Base-by-base conservation (phyloP, 2,329 filamentous ascomycete species). In the Aspergillus melleus region DNA sequence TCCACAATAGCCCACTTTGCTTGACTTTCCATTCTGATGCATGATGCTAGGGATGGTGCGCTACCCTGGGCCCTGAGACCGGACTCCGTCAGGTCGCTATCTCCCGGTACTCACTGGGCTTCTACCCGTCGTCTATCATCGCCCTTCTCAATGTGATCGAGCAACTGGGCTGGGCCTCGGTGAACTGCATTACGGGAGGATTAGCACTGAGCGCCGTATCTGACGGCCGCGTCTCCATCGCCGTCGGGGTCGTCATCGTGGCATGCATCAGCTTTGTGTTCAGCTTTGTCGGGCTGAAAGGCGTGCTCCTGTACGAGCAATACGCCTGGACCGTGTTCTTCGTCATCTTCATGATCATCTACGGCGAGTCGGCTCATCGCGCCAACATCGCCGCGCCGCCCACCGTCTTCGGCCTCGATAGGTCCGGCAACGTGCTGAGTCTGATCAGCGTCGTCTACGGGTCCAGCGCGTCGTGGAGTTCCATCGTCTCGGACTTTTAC, bases 71-170 rank as follows among this genome's bases (percentile, higher is more conserved):
- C 22, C 77, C 81, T 2, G 77, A 72, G 8, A 84, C 77, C 3
- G 82, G 82, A 3, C 72, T 84, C 46, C 79, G 82, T 57, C 81
- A 84, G 65, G 78, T 84, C 59, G 81, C 79, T 55, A 80, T 84
- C 49, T 76, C 76, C 32, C 76, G 82, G 49, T 84, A 81, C 69
- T 77, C 75, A 36, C 77, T 84, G 49, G 81, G 82, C 24, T 84
- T 78, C 76, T 84, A 78, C 74, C 82, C 81, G 1, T 78, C 76
- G 59, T 82, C 81, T 66, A 65, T 83, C 44, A 77, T 83, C 57
- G 81, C 81, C 60, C 76, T 70, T 19, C 65, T 76, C 19, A 77
- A 77, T 39, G 68, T 71, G 74, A 76, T 66, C 22, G 62, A 65
- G 47, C 65, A 67, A 46, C 49, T 67, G 61, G 71, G 59, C 59